Conservation (phyloP, 2,329 filamentous ascomycete genomes). For the Colletotrichum sp. region DNA sequence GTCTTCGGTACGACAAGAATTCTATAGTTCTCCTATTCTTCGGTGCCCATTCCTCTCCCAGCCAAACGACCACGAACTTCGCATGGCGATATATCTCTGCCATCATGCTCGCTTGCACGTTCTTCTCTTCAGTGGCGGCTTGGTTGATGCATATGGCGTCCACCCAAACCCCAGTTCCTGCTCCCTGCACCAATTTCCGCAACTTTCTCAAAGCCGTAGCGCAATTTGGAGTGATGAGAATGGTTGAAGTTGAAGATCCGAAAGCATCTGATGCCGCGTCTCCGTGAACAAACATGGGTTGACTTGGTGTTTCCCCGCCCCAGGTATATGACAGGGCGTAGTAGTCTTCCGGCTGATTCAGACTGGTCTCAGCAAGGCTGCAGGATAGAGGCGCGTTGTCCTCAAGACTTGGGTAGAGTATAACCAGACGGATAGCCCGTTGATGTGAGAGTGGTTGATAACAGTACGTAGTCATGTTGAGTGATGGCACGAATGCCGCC, state of each 20-base stretch:
- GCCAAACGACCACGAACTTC: too few species aligned
- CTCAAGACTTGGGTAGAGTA: not conserved
- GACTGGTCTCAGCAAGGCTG: not conserved
- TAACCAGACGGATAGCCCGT: not conserved
- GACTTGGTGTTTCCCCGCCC: not conserved
- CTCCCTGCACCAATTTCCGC: not conserved
- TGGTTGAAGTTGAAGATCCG: accelerated
- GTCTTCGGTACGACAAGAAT: too few species aligned
- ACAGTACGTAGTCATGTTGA: not conserved
- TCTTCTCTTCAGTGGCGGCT: not conserved
- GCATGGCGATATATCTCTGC: too few species aligned
- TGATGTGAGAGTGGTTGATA: not conserved
- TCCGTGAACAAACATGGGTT: not conserved
- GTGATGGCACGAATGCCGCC: too few species aligned
- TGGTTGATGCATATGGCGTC: not conserved
- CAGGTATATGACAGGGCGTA: not conserved
- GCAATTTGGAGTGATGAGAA: not conserved
- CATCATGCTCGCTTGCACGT: too few species aligned
- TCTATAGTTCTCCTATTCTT: too few species aligned
- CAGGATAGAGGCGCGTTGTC: not conserved
- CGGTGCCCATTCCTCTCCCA: too few species aligned
- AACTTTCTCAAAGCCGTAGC: not conserved
- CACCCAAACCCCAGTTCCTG: not conserved
- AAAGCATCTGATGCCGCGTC: not conserved
- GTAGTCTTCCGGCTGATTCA: not conserved